Evolutionary conservation across 192 early-diverging fungal genomes (phyloP), one percentile per base, ranked within the genome.

Genomic region (Diversispora eburnea): DNA sequence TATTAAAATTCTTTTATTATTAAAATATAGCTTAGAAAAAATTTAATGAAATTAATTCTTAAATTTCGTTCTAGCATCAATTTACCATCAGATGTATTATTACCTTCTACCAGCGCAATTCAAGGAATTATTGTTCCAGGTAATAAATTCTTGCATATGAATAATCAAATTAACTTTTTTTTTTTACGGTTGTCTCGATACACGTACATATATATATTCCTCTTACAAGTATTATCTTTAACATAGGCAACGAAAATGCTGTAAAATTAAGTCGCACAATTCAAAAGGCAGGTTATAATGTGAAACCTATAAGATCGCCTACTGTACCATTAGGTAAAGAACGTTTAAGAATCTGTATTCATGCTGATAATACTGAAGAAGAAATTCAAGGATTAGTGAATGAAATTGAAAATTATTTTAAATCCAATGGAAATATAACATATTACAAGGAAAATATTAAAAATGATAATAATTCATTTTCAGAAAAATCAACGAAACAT

Each of bases 311-410:
- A 54, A 78, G 89, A 3, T 91, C 87, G 5, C 93, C 93, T 5
- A 93, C 92, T 8, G 93, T 95, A 0, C 89, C 92, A 2, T 83
- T 81, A 54, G 93, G 93, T 0, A 81, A 83, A 43, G 93, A 95
- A 70, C 85, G 93, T 5, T 82, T 95, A n/a, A 82, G 93, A 3
- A 90, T 95, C n/a, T 95, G 93, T 76, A 64, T 95, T 15, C 93
- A 95, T 80, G 84, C 84, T 10, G 83, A 93, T 65, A 95, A 95
- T 72, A 90, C 91, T 0, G 20, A 69, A 3, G 80, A 82, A 1
- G 85, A 94, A 69, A 83, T 94, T 63, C 6, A 22, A 42, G 48
- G 60, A 63, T 43, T 73, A 10, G 22, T 63, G 19, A 47, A 42
- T 39, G 48, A 63, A 19, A 64, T 73, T 64, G 68, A 79, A n/a